Conservation (phyloP, 202 grass and related monocot genomes). For the Elaeis oleifera region DNA sequence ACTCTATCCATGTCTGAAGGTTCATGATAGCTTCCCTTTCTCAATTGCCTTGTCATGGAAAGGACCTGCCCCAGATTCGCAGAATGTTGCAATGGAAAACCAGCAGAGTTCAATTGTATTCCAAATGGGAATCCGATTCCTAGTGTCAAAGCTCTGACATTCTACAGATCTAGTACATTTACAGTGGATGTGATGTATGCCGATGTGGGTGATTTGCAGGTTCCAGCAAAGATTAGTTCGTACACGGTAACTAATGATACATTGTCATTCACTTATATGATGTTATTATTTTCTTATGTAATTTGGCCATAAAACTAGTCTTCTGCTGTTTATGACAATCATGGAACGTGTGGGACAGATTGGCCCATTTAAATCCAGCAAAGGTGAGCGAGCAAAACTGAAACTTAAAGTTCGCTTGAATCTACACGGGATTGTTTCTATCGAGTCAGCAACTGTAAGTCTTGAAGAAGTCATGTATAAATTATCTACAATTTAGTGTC, state of each 20-base stretch:
- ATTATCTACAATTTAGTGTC: background rate
- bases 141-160: constrained; percentile 66
- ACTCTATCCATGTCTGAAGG: constrained; percentile 32
- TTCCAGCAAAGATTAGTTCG: constrained; percentile 63
- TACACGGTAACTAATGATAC: constrained; percentile 48
- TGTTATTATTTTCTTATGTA: no score
- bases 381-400: constrained; percentile 59
- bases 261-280: no score
- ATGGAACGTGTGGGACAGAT: constrained; percentile 29
- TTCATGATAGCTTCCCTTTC: constrained; percentile 77
- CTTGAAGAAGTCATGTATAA: background rate
- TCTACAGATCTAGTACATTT: constrained; percentile 65
- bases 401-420: constrained; percentile 85
- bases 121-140: constrained; percentile 67
- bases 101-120: constrained; percentile 69
- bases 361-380: constrained; percentile 73
- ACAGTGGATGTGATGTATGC: constrained; percentile 61
- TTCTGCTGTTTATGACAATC: background rate
- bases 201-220: constrained; percentile 36
- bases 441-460: constrained; percentile 80
- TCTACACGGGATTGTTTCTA: constrained; percentile 74
- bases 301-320: no score
- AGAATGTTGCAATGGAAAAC: constrained; percentile 30
- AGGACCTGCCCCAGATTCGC: constrained; percentile 35
- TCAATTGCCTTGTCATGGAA: constrained; percentile 87